Evolutionary conservation across 108 stramenopile genomes (phyloP), one percentile per base, ranked within the genome.

Genomic region (Fragilaria crotonensis): DNA sequence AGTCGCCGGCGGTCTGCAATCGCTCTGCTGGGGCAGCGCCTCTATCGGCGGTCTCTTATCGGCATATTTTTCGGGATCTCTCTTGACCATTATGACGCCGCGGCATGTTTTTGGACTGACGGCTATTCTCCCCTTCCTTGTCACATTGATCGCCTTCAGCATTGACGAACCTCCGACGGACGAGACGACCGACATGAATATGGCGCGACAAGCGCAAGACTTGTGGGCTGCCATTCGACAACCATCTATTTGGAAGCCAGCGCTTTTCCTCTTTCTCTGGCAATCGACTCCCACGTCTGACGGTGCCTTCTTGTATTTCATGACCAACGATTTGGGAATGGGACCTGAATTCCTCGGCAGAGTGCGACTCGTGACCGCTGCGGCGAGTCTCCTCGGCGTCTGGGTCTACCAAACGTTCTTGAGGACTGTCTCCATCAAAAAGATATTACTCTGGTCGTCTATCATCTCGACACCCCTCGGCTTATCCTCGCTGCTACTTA

Each of bases 221-320:
- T 69, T 96, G 17, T 90, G 89, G 91, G 59, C 66, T 18, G 90
- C 95, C 44, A 51, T 96, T 32, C 67, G 76, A 25, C 79, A 90
- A 55, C 82, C 84, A 18, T 67, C 76, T 18, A 89, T 97, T 44
- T 95, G 78, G 75, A 90, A 87, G 72, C 96, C 96, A 23, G 87
- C 93, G 3, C 62, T 93, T 0, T 97, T 95, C 60, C 52, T 97
- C 20, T 95, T 97, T 67, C 64, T 96, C 23, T 97, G 96, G 96
- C 87, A 95, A 76, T 84, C 94, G 5, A 96, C 95, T 19, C 96
- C 96, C 25, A 84, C 90, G 20, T 73, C 81, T 44, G 96, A 95
- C 50, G 84, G 89, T 9, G 96, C 96, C 18, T 90, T 94, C 70
- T 76, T 97, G 28, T 97, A 90, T 56, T 97, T 94, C 59, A 64